Evolutionary conservation across 2,329 filamentous ascomycete species (phyloP), one percentile per base, ranked within the genome.

Genomic region (Xylariaceae sp.): DNA sequence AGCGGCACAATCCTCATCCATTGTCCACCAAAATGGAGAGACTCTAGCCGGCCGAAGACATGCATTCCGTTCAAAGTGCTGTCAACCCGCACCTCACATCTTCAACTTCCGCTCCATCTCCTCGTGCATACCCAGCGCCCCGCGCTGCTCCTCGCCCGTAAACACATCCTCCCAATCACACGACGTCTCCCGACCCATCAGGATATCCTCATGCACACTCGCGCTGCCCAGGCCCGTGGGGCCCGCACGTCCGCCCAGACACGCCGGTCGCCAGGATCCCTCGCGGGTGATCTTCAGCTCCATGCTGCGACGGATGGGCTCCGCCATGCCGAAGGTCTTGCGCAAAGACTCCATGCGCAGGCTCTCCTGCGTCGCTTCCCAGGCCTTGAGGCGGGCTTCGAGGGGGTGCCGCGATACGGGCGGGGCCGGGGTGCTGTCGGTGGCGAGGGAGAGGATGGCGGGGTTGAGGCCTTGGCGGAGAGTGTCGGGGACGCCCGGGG

Each of bases 141-240:
- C 82, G 68, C 86, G 82, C 73, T 85, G 82, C 75, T 93, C 90
- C 67, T 89, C 88, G 61, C 91, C 90, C 17, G 82, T 85, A 73
- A 88, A 97, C 17, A 99, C 86, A 78, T 97, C 94, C 81, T 99
- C 94, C 94, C 94, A 99, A 7, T 82, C 85, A 67, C 96, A 80
- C 69, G 84, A 88, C 34, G 82, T 78, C 73, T 97, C 94, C 70
- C 86, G 80, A 3, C 92, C 92, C 62, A 82, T 82, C 70, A 99
- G 77, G 64, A 99, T 91, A 73, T 97, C 93, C 79, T 91, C 90
- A 77, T 97, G 92, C 55, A 97, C 81, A 71, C 86, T 85, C 9
- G 79, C 85, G 56, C 84, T 81, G 58, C 71, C 78, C 55, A 78
- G 76, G 44, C 87, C 85, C 50, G 85, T 82, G 58, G 96, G 78